Evolutionary conservation across 1,284 basidiomycete species (phyloP).

Genomic region (Microbotryum saponariae): DNA sequence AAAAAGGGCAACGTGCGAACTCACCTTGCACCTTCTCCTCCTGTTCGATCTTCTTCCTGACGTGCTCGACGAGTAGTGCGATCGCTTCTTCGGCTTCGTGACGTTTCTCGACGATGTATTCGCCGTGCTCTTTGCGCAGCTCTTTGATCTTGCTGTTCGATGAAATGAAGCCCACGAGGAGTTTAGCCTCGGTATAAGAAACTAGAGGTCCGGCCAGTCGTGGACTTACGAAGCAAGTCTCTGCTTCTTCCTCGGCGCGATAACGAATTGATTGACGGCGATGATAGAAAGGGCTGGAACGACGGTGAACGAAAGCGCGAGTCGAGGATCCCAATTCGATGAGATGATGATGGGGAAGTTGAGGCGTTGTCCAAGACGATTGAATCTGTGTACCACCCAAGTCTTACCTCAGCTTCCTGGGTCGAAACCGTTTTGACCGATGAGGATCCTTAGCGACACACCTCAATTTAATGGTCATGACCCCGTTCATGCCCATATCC

Average conservation of each 20-base stretch:
- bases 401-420: no score
- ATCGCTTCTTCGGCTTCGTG: slow-evolving; percentile 54
- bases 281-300: slow-evolving; percentile 51
- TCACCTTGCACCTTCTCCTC: slow-evolving; percentile 44
- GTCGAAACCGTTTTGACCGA: not conserved
- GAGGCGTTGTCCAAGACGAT: slow-evolving; percentile 52
- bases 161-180: not conserved
- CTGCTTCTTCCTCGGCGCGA: slow-evolving; percentile 51
- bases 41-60: slow-evolving; percentile 40
- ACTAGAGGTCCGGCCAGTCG: not conserved
- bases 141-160: slow-evolving; percentile 43
- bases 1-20: slow-evolving; percentile 10
- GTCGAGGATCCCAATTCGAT: slow-evolving; percentile 45
- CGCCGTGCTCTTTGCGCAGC: slow-evolving; percentile 54
- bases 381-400: slow-evolving; percentile 37
- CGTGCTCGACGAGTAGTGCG: slow-evolving; percentile 44
- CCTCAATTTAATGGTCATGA: slow-evolving; percentile 39
- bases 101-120: slow-evolving; percentile 53
- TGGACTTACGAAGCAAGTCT: slow-evolving; percentile 47
- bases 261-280: slow-evolving; percentile 52
- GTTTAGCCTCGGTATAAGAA: not conserved
- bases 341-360: slow-evolving; percentile 53
- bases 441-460: not conserved
- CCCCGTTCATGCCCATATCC: slow-evolving; percentile 37
- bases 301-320: slow-evolving; percentile 49